Evolutionary conservation across 1,284 basidiomycete species (phyloP).

Genomic region (Heterobasidion annosum): DNA sequence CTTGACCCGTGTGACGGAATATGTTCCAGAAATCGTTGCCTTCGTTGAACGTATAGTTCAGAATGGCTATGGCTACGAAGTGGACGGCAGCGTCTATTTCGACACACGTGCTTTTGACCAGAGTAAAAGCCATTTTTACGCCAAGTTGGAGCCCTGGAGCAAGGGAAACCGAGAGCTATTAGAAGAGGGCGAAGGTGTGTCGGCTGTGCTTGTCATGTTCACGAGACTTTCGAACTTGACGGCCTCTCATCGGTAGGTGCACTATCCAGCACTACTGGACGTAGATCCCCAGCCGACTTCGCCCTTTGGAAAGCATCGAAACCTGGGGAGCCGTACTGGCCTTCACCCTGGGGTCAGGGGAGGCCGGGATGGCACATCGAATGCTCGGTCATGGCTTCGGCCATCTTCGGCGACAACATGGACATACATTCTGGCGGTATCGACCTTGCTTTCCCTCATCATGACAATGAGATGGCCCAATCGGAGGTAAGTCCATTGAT

Average conservation of each 20-base stretch:
- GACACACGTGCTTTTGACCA: conserved; percentile 87
- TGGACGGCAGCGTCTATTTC: conserved; percentile 91
- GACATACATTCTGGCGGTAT: conserved; percentile 98
- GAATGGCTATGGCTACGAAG: conserved; percentile 89
- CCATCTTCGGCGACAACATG: conserved; percentile 86
- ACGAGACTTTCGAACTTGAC: background rate
- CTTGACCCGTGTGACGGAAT: conserved; percentile 94
- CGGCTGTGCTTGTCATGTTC: background rate
- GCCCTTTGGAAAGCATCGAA: conserved; percentile 98
- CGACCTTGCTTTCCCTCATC: conserved; percentile 97
- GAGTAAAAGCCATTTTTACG: conserved; percentile 69
- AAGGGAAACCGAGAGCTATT: conserved; percentile 88
- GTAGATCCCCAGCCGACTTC: conserved; percentile 78
- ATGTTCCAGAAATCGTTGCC: conserved; percentile 88
- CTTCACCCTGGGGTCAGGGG: conserved; percentile 94
- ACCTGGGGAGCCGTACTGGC: conserved; percentile 97
- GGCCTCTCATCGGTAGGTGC: conserved; percentile 34
- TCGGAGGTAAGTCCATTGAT: conserved; percentile 62
- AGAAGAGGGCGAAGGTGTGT: conserved; percentile 87
- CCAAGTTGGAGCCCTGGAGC: conserved; percentile 94
- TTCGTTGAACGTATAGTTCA: conserved; percentile 85
- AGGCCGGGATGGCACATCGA: conserved; percentile 99
- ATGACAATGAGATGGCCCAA: conserved; percentile 99
- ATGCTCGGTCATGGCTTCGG: conserved; percentile 98
- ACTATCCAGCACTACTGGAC: conserved; percentile 51